Base-by-base conservation (phyloP, 108 stramenopile genomes). In the Nannochloropsis granulata region DNA sequence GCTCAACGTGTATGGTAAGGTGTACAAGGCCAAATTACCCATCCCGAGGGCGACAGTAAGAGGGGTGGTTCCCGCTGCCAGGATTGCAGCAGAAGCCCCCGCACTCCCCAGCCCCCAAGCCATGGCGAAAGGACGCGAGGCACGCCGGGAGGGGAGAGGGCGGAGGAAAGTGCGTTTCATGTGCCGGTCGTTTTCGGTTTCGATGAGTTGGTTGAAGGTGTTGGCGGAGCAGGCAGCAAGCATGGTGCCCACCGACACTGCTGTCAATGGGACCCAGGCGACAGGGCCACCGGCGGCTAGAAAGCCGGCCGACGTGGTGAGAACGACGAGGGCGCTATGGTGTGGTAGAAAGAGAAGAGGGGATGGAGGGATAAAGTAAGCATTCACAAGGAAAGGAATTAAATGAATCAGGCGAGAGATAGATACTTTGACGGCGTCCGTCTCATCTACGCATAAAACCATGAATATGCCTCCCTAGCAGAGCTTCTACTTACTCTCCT, bases 91-190 rank as follows among this genome's bases (percentile, higher is more conserved):
- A 43, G 95, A 96, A 0, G 93, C 85, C 8, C 89, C 87, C 13
- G 92, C 94, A 85, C 94, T 93, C 12, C 85, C 80, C 23, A 91
- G 84, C 21, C 94, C 97, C 82, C 95, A 94, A 26, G 86, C 84
- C 16, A 85, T 79, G 11, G 97, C 98, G 43, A 92, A 82, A 19
- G 81, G 24, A 16, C 86, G 86, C 0, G 92, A 85, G 81, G 95
- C 85, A 7, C 91, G 88, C 19, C 94, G 93, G 13, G 92, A 91
- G 2, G 97, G 96, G 12, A 99, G 85, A 12, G 97, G 97, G 80
- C 98, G 92, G 79, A 93, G 88, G 45, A 91, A 87, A 0, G 98
- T 99, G 25, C 98, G 91, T 84, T 95, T 95, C 98, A 99, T 98
- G 42, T 56, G 81, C 14, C 87, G 26, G 89, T 98, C 97, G 13